Base-by-base conservation (phyloP, 73 alveolate species). In the Durusdinium trenchii region DNA sequence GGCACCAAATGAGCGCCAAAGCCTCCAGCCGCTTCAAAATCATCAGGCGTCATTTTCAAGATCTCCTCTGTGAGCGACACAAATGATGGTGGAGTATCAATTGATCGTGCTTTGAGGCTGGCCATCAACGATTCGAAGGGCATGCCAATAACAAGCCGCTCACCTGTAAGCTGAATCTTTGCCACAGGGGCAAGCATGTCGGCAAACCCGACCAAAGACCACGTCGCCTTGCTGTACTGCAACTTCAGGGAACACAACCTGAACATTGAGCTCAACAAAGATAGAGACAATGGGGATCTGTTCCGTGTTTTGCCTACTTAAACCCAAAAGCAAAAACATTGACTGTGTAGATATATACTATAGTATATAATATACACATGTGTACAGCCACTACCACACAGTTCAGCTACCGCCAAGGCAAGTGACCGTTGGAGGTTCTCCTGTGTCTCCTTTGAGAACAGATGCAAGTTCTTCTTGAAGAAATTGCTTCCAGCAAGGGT, bases 151-250 rank as follows among this genome's bases (percentile, higher is more conserved):
- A 79, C 67, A 2, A 79, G 45, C 46, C 47, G 45, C 23, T 47
- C 90, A 1, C 90, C 90, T 18, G 26, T 45, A 6, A 79, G 2
- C 32, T 79, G 90, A 30, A 46, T 46, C 26, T 79, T 79, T 20
- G 69, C 45, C n/a, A 79, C 64, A 7, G 90, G 90, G 16, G 90
- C 90, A 16, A 79, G 43, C 69, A 79, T 9, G 67, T 79, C 90
- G 12, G 69, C 47, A 61, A 79, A 47, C 2, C 32, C 64, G 18
- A 46, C 67, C 3, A 43, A 9, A 20, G 67, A 1, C 67, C 64
- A 79, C 2, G 69, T 3, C 45, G 61, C 47, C 46, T 79, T 79
- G 69, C n/a, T 47, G 90, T 79, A 79, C 9, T 46, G 40, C 90
- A 79, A 46, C 64, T 79, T 79, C 67, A 79, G 12, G 46, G 90